These are phyloP conservation scores for Geranomyces michiganensis DNA, from an alignment of 192 early-diverging fungal genomes.

Conservation along the genomic window DNA sequence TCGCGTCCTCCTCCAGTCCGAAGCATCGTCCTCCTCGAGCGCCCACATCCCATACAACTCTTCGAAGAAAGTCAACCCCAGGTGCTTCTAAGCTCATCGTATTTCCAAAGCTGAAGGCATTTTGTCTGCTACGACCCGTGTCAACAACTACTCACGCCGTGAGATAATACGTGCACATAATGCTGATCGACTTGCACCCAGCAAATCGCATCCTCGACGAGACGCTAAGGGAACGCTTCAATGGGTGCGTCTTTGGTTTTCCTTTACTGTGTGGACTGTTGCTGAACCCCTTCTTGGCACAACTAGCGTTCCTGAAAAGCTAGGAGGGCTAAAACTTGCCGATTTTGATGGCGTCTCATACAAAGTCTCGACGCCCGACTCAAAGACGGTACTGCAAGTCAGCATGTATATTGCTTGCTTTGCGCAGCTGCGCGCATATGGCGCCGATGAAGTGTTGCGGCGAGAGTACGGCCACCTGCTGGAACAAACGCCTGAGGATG, in stretches of 20 bases:
- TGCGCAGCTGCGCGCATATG: slow-evolving; percentile 75
- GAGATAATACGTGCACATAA: too few species aligned
- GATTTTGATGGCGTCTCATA: slow-evolving; percentile 98
- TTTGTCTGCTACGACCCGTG: too few species aligned
- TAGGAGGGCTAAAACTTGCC: slow-evolving; percentile 69
- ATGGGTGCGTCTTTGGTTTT: slow-evolving; percentile 31
- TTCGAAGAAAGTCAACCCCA: too few species aligned
- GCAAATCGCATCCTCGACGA: slow-evolving; percentile 59
- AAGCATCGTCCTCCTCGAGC: too few species aligned
- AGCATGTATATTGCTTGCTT: slow-evolving; percentile 88
- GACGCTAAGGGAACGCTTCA: slow-evolving; percentile 62
- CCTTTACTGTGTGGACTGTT: background rate
- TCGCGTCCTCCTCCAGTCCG: too few species aligned
- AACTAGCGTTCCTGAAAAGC: slow-evolving; percentile 30
- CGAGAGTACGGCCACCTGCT: slow-evolving; percentile 81
- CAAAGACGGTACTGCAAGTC: slow-evolving; percentile 56
- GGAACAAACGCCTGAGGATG: slow-evolving; percentile 40
- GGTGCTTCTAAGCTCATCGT: too few species aligned
- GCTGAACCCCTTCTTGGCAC: background rate
- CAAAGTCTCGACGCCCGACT: slow-evolving; percentile 70
- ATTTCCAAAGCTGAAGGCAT: too few species aligned
- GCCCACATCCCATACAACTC: too few species aligned
- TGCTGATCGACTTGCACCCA: slow-evolving; percentile 34
- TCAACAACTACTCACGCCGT: too few species aligned
- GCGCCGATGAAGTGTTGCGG: slow-evolving; percentile 80